Percentiles rank a stretch among this genome's conserved stretches.
phyloP scores from a whole-genome alignment of 495 filamentous ascomycete species.

The Talaromyces nanjingensis region DNA sequence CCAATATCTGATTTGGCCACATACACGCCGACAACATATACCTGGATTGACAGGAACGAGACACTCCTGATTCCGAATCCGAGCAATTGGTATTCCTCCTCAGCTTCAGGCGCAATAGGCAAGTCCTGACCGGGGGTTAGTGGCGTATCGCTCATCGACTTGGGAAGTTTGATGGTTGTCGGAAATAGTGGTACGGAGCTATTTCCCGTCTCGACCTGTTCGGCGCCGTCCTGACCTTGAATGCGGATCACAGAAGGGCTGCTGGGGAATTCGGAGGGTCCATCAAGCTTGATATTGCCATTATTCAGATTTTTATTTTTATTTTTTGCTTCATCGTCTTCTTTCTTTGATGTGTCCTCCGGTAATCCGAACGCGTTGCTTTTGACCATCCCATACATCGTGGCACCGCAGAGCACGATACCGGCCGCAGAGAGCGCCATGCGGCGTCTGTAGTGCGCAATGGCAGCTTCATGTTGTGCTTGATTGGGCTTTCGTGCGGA shows the following conservation, averaged over 20 bases:
- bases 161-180: conserved; percentile 55
- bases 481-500: conserved; percentile 9
- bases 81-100: conserved; percentile 75
- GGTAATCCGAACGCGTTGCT: conserved; percentile 31
- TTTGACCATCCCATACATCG: conserved; percentile 34
- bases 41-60: conserved; percentile 81
- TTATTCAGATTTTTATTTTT: conserved; percentile 9
- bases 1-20: conserved; percentile 70
- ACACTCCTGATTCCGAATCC: conserved; percentile 85
- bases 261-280: conserved; percentile 30
- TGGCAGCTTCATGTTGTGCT: conserved; percentile 15
- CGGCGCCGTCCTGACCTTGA: conserved; percentile 49
- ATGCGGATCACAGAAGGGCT: conserved; percentile 33
- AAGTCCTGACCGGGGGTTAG: conserved; percentile 35
- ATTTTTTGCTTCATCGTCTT: not conserved
- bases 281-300: conserved; percentile 29
- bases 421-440: conserved; percentile 30
- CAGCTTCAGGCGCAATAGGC: conserved; percentile 13
- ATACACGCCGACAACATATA: conserved; percentile 92
- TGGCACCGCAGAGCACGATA: conserved; percentile 26
- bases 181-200: conserved; percentile 79
- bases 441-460: conserved; percentile 23
- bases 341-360: conserved; percentile 10
- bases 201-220: conserved; percentile 75
- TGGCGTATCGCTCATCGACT: conserved; percentile 26